Evolutionary conservation across 129 eudicot genomes (phyloP), one percentile per base, ranked within the genome.

Genomic region (Ambrosia artemisiifolia): DNA sequence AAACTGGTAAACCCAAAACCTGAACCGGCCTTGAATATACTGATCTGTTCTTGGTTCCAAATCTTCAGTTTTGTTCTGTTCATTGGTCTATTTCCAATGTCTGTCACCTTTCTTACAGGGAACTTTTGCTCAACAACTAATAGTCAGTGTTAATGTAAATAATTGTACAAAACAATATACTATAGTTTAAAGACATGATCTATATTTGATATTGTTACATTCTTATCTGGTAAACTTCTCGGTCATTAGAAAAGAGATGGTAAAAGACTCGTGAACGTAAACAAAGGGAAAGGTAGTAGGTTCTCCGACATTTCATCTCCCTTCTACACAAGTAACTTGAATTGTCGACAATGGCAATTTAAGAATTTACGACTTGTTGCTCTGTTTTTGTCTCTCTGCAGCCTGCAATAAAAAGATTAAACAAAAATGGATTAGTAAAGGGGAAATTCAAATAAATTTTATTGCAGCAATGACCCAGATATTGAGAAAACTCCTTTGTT

Each of bases 351-450:
- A 55, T 33, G 8, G 32, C 33, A 55, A 55, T 55, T 19, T 55
- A 0, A 5, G 8, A 18, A 55, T 2, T 20, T n/a, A n/a, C n/a
- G n/a, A n/a, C n/a, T 61, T 63, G 11, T 56, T 56, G 28, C 49
- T 72, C 78, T 55, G 78, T 50, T 85, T 86, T 71, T 83, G 87
- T 76, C 80, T 80, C 67, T 83, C 79, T 2, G 82, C 87, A 70
- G 85, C 90, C 84, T 81, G 79, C 75, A 40, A 53, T 65, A 74
- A n/a, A n/a, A 33, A 34, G 19, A 42, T 19, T 1, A 65, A 65
- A 43, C 11, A 67, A 47, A 14, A 48, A 14, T 2, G n/a, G 13
- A 35, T 32, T 67, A 48, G 59, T 61, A 24, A 61, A 61, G 14
- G 14, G 24, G 10, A 48, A 11, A 24, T 56, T 56, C 17, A 56